Evolutionary conservation across 768 basidiomycete species (phyloP), one percentile per base, ranked within the genome.

Genomic region (Heimioporus sp.): DNA sequence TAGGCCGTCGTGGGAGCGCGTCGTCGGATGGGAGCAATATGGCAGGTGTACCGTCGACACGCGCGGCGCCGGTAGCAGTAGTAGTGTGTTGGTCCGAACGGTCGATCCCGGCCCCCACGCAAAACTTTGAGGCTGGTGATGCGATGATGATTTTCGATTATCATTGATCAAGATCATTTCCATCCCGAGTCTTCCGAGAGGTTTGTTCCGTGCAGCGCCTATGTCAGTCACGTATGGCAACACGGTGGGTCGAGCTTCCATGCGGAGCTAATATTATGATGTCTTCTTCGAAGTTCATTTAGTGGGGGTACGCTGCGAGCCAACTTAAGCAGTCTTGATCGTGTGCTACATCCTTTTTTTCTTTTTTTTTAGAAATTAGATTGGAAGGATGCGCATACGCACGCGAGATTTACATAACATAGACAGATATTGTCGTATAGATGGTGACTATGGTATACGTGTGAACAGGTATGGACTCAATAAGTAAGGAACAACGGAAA

Each of bases 391-490:
- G 35, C 35, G 16, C 13, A 16, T 12, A 20, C 13, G 19, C 19
- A 21, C 19, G 37, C 39, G 20, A 5, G 19, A 12, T 1, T 11
- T 32, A 31, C 35, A 40, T 45, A 51, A 47, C 48, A 51, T 55
- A 57, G 53, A 59, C 53, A 51, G 4, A 46, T 39, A 43, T 47
- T 10, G 43, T 61, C 24, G 24, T 28, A 28, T 28, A 28, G 24
- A 54, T 52, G 48, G 41, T 51, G 36, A 36, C 53, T 67, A 65
- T 58, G 66, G 62, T 71, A 62, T 68, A 65, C 37, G 58, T 59
- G 44, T 60, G 24, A 48, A 53, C 58, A 51, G 39, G 63, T 51
- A 53, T 56, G 48, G 55, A 43, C 43, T 47, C 24, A 54, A 61
- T 64, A 67, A 56, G 43, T 20, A 20, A 35, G 31, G 16, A 17